Evolutionary conservation across 2,329 filamentous ascomycete genomes (phyloP).

Genomic region (Pestalotiopsis sp.): DNA sequence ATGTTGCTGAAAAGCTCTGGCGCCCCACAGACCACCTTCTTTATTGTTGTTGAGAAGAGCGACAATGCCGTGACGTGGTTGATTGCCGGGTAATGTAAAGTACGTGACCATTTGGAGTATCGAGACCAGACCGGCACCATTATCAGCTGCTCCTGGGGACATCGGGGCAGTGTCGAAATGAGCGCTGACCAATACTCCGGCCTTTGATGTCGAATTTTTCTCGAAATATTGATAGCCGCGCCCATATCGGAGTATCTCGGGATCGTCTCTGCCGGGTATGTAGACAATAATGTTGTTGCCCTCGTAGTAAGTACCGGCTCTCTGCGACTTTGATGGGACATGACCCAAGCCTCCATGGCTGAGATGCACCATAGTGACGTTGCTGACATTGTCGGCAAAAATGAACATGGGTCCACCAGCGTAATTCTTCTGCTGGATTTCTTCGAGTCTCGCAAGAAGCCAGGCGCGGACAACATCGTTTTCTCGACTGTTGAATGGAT

Average conservation of each 20-base stretch:
- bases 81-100: conserved; percentile 72
- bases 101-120: conserved; percentile 82
- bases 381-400: conserved; percentile 77
- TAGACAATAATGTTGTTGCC: conserved; percentile 89
- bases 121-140: conserved; percentile 84
- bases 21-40: conserved; percentile 86
- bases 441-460: conserved; percentile 72
- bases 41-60: conserved; percentile 90
- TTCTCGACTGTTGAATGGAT: conserved; percentile 84
- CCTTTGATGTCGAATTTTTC: neutral
- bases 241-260: conserved; percentile 72
- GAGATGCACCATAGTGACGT: conserved; percentile 64
- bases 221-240: conserved; percentile 21
- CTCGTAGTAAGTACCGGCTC: conserved; percentile 75
- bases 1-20: conserved; percentile 79
- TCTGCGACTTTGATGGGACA: conserved; percentile 20
- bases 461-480: conserved; percentile 83
- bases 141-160: conserved; percentile 87
- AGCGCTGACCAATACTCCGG: conserved; percentile 11
- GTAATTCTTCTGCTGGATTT: conserved; percentile 67
- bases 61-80: conserved; percentile 77
- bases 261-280: conserved; percentile 76
- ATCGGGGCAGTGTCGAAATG: conserved; percentile 70
- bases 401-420: conserved; percentile 56
- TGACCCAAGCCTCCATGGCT: conserved; percentile 16